Evolutionary conservation across 257 asterid species (phyloP).

Genomic region (Nicotiana benthamiana): DNA sequence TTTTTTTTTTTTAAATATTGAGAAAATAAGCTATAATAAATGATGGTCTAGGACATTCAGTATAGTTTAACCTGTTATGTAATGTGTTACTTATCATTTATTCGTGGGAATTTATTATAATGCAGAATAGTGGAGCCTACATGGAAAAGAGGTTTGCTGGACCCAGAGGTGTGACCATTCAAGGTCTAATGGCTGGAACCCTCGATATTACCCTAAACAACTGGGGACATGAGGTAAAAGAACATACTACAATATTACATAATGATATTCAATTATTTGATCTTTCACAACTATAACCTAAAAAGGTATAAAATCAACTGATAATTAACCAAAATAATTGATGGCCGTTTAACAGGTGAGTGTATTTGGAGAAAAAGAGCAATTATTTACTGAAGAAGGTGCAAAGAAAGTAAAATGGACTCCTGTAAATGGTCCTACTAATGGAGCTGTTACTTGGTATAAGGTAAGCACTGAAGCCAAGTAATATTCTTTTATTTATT

Average conservation of each 20-base stretch:
- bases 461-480: constrained; percentile 28
- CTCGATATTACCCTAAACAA: constrained; percentile 48
- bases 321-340: neutral
- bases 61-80: neutral
- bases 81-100: too few relatives aligned
- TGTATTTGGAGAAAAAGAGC: constrained; percentile 34
- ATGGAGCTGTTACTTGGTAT: constrained; percentile 65
- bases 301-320: neutral
- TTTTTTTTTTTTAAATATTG: too few relatives aligned
- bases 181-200: constrained; percentile 70
- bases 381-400: constrained; percentile 46
- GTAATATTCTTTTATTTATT: too few relatives aligned
- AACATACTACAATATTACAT: neutral
- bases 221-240: constrained; percentile 54
- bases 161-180: constrained; percentile 42
- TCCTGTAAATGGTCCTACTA: constrained; percentile 7
- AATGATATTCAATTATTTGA: neutral
- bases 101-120: neutral
- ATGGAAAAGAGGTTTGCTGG: constrained; percentile 85
- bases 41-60: neutral
- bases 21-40: too few relatives aligned
- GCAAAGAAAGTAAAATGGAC: constrained; percentile 46
- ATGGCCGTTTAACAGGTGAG: constrained; percentile 33
- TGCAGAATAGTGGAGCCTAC: constrained; percentile 72
- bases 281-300: neutral